Conservation (phyloP, 2,329 filamentous ascomycete genomes). For the Microdochium nivale region DNA sequence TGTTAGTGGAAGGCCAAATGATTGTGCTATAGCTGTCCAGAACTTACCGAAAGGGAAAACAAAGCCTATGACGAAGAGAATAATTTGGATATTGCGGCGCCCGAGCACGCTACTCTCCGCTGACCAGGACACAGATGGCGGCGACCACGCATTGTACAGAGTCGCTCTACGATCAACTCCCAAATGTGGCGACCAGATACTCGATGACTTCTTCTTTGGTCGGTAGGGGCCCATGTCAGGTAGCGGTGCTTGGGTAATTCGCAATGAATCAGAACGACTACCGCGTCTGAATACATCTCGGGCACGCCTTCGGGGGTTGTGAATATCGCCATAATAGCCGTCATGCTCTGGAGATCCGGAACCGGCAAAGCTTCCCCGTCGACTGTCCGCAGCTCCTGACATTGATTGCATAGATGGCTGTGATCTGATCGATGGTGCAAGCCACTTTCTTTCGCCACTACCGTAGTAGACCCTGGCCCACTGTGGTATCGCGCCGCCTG, state of each 20-base stretch:
- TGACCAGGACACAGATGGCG: slow-evolving; percentile 61
- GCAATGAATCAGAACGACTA: slow-evolving; percentile 30
- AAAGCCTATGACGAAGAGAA: slow-evolving; percentile 70
- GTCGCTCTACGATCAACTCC: slow-evolving; percentile 52
- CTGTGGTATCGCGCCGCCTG: slow-evolving; percentile 34
- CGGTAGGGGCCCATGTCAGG: slow-evolving; percentile 13
- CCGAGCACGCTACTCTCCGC: slow-evolving; percentile 52
- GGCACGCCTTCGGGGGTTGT: slow-evolving; percentile 20
- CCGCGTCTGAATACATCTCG: slow-evolving; percentile 18
- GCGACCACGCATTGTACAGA: slow-evolving; percentile 59
- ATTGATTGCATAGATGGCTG: slow-evolving; percentile 5
- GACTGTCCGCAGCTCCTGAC: slow-evolving; percentile 38
- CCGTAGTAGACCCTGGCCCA: slow-evolving; percentile 64
- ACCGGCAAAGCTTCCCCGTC: slow-evolving; percentile 31
- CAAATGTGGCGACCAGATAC: slow-evolving; percentile 68
- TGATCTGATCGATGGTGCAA: slow-evolving; percentile 39
- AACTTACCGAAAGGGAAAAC: slow-evolving; percentile 61
- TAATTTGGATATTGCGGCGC: slow-evolving; percentile 64
- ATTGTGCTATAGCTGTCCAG: no score
- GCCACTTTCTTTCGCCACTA: slow-evolving; percentile 48
- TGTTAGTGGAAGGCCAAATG: slow-evolving; percentile 9
- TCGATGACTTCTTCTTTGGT: slow-evolving; percentile 42
- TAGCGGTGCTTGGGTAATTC: slow-evolving; percentile 28
- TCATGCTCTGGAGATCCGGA: slow-evolving; percentile 42
- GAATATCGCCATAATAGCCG: slow-evolving; percentile 27